Evolutionary conservation across 495 filamentous ascomycete species (phyloP), one percentile per base, ranked within the genome.

Genomic region (Oidiodendron maius): DNA sequence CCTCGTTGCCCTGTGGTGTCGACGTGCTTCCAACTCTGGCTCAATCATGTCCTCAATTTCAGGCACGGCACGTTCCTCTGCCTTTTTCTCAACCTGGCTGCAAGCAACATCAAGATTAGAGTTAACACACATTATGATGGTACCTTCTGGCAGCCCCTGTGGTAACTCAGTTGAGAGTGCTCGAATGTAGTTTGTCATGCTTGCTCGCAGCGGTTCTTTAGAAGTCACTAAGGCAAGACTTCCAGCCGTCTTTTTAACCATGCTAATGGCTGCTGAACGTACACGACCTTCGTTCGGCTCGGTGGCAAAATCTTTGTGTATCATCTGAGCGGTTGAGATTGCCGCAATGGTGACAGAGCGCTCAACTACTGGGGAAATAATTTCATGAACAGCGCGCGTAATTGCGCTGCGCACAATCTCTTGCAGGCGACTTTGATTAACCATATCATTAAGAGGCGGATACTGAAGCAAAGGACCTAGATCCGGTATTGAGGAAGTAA

Each of bases 181-280:
- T n/a, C 94, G 85, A 55, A 99, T 86, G 60, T 96, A 94, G 65
- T 96, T 97, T 26, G 80, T 86, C 71, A 97, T 96, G 69, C 91
- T 96, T 64, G 91, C 89, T 49, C 91, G 81, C 16, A 99, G 71
- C 22, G 93, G 93, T 60, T 99, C 94, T 65, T 96, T 97, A 59
- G 90, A 97, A 4, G 93, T 97, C n/a, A 97, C 93, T 13, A 95
- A 76, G 12, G 93, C 93, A 43, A 99, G 76, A 56, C 87, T 93
- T 12, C 91, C 91, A 32, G 94, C 88, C 26, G 95, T 86, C 46
- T 89, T 83, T 60, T 91, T 85, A 13, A 95, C 93, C 77, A 96
- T 89, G 41, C 84, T 93, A 48, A 91, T 83, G 6, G 94, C 90
- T 17, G 91, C 82, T 39, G 80, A 82, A 40, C 87, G 82, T 38